A percentile compares a stretch with the other conserved stretches of the same genome.
Evolutionary conservation across 495 filamentous ascomycete genomes (phyloP).

Genomic region (Bryoglossum gracile): DNA sequence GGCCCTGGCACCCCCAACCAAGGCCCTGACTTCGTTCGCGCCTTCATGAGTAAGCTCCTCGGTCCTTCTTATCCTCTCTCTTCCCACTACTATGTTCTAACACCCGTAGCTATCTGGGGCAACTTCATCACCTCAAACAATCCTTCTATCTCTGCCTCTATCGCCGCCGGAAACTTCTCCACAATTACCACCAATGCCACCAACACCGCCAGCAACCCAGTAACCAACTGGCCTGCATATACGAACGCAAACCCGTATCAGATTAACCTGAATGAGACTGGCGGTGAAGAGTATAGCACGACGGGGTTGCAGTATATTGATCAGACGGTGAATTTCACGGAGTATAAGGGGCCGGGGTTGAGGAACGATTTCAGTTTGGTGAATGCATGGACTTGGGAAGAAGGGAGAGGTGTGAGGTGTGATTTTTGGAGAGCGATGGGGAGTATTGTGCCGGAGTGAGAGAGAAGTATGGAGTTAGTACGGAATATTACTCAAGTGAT

Average conservation of each 20-base stretch:
- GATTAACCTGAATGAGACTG: slow-evolving; percentile 49
- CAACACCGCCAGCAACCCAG: slow-evolving; percentile 16
- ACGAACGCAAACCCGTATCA: slow-evolving; percentile 28
- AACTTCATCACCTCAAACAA: slow-evolving; percentile 48
- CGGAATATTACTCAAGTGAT: too few species aligned
- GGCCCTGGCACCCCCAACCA: slow-evolving; percentile 35
- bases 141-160: slow-evolving; percentile 40
- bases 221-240: slow-evolving; percentile 28
- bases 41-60: slow-evolving; percentile 25
- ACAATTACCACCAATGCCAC: not conserved
- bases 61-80: not conserved
- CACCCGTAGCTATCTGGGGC: slow-evolving; percentile 33
- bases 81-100: slow-evolving; percentile 2
- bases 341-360: slow-evolving; percentile 37
- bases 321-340: slow-evolving; percentile 15
- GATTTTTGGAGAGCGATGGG: slow-evolving; percentile 48
- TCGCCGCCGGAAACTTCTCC: slow-evolving; percentile 29
- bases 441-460: slow-evolving; percentile 33
- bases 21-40: slow-evolving; percentile 28
- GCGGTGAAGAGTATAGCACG: slow-evolving; percentile 32
- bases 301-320: not conserved
- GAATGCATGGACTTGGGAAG: slow-evolving; percentile 47
- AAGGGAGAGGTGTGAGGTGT: slow-evolving; percentile 44
- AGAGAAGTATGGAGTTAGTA: too few species aligned
- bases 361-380: slow-evolving; percentile 41